Conservation (phyloP, 1,284 basidiomycete species). For the Cryptococcus amylolentus region DNA sequence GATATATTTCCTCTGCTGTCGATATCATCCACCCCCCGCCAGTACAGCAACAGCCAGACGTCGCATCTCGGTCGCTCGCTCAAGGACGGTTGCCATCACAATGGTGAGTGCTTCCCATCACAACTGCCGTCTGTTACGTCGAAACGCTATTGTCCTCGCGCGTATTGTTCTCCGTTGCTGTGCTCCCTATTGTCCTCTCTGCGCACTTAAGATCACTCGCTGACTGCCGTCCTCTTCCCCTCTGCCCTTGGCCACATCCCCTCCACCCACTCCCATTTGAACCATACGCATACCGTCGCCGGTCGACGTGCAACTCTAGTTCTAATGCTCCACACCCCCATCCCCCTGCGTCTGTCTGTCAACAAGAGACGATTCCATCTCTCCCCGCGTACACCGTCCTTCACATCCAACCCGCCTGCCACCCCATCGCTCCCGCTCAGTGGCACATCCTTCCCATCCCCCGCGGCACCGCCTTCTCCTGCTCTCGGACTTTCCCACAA, state of each 20-base stretch:
- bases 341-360: constrained; percentile 5
- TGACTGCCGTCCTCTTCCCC: background rate
- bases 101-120: no score
- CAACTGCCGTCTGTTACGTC: no score
- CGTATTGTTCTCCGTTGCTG: background rate
- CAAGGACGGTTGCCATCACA: no score
- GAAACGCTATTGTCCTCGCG: no score
- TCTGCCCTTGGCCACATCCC: background rate
- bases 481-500: background rate
- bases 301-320: background rate
- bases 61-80: no score
- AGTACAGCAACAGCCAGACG: no score
- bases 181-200: background rate
- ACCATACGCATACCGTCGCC: background rate
- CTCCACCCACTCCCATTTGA: background rate
- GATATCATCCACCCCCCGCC: no score
- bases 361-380: background rate
- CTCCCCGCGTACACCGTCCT: background rate
- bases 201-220: background rate
- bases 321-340: constrained; percentile 7
- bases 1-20: no score
- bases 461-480: background rate
- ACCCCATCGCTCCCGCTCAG: background rate
- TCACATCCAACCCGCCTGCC: background rate
- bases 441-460: background rate